Conservation (phyloP, 208 protist genomes). For the Paratrypanosoma confusum region DNA sequence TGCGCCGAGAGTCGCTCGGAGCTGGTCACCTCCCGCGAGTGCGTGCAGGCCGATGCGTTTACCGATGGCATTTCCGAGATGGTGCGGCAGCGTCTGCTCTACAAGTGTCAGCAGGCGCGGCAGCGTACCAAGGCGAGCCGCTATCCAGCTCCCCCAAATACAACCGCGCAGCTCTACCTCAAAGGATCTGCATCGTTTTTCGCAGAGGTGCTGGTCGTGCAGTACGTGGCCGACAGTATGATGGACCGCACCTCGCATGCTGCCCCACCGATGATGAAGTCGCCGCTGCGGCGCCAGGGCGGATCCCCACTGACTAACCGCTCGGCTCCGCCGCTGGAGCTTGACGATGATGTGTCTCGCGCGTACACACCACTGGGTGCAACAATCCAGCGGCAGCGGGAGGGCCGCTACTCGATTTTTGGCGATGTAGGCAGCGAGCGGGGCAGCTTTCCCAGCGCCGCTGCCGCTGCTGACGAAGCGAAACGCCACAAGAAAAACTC, state of each 20-base stretch:
- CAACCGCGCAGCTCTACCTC: constrained; percentile 57
- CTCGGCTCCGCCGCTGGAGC: too few species aligned
- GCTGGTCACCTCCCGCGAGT: constrained; percentile 63
- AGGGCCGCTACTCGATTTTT: too few species aligned
- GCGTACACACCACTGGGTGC: too few species aligned
- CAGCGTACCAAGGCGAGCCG: constrained; percentile 36
- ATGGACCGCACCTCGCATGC: constrained; percentile 8
- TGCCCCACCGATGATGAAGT: not conserved
- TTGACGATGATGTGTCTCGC: too few species aligned
- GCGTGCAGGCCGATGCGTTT: constrained; percentile 64
- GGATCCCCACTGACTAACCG: too few species aligned
- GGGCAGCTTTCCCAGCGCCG: not conserved
- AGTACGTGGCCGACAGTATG: constrained; percentile 68
- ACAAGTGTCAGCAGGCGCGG: constrained; percentile 37
- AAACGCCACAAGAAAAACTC: not conserved
- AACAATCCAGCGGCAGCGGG: too few species aligned
- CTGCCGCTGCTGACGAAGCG: not conserved
- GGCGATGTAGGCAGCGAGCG: constrained; percentile 1
- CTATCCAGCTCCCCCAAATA: constrained; percentile 45
- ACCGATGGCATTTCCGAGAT: constrained; percentile 55
- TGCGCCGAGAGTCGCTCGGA: constrained; percentile 46
- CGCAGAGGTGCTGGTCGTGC: constrained; percentile 34
- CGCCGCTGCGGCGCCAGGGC: not conserved
- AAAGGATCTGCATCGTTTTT: constrained; percentile 61
- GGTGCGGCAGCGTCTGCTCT: constrained; percentile 29